Base-by-base conservation (phyloP, 148 eudicot species). In the Persicaria maculosa region DNA sequence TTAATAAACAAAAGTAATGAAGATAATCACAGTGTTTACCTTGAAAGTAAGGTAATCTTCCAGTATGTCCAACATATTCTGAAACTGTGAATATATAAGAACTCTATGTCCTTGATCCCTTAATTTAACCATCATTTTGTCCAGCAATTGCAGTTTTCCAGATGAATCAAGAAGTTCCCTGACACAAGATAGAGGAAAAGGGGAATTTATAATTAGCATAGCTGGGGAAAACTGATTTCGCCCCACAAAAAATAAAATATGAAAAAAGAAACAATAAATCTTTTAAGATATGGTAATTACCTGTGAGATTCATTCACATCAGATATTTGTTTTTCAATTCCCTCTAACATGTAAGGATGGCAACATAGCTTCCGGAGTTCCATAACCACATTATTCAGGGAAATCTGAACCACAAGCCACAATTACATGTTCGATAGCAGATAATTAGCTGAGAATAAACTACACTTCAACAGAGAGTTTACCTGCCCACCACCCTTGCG, bases 71-170 rank as follows among this genome's bases (percentile, higher is more conserved):
- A 96, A 82, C 99, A 96, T 92, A 82, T 88, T 91, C 84, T 90
- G 96, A 86, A 96, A 96, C 76, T 96, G 99, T 52, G 99, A 79
- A 85, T 96, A 96, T 75, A 96, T 85, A 50, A 96, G 87, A 83
- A 96, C 99, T 84, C 99, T 86, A 73, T 96, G 97, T 12, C 99
- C 99, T 82, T 92, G 94, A 77, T 96, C 97, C 87, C 84, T 92
- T 58, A 96, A 93, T 81, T 86, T 96, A 72, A 89, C 86, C 97
- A 96, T 89, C 97, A 96, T 89, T 83, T 92, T 96, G 82, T 96
- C 94, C 83, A 96, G 74, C 74, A 96, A 83, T 62, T 90, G 91
- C 83, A 96, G 79, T 77, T 96, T 96, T 47, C 99, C 97, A 54
- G 97, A 88, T 61, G 97, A 75, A 79, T 92, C 99, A 79, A 96